Base-by-base conservation (phyloP, 352 stramenopile genomes). In the Pythium biforme region DNA sequence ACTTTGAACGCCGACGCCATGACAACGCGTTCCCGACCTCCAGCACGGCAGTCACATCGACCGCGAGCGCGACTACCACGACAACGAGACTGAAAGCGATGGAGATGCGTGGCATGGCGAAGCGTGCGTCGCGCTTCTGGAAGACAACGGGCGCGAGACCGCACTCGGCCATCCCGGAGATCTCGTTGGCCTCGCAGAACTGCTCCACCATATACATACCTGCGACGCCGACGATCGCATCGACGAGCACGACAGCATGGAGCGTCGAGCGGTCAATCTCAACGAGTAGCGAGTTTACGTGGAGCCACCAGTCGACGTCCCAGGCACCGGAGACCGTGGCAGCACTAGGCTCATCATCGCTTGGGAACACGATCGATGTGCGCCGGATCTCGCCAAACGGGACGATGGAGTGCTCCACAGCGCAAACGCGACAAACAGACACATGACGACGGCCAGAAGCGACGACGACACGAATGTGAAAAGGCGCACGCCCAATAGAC, bases 281-380 rank as follows among this genome's bases (percentile, higher is more conserved):
- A 14, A 92, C 74, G 17, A 97, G 97, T 20, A 98, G 69, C 53
- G 95, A 94, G 63, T 97, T 97, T 6, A 97, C 52, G 40, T 9
- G 43, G 4, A 57, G 46, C 46, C 6, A 71, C 79, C 34, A 76
- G 19, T 48, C 43, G 39, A 50, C 17, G 19, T 45, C 53, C 34
- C 51, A 78, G 26, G 80, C 82, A 6, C 79, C 74, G 10, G 78
- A 86, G 27, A 90, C 89, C 17, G 73, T 70, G 26, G 73, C 60
- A 79, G 85, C 73, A 20, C 54, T 47, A 15, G 63, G 41, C 5
- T 27, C 26, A 14, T 68, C 71, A n/a, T n/a, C n/a, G 5, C 45
- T 34, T 15, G 51, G 20, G 5, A 62, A 52, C 43, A 78, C 61
- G 14, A 50, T 62, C 5, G 46, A 26, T 7, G 70, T 52, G 27